These are phyloP conservation scores for Calonectria fujianensis DNA, from an alignment of 2,329 filamentous ascomycete genomes.

Conservation along the genomic window DNA sequence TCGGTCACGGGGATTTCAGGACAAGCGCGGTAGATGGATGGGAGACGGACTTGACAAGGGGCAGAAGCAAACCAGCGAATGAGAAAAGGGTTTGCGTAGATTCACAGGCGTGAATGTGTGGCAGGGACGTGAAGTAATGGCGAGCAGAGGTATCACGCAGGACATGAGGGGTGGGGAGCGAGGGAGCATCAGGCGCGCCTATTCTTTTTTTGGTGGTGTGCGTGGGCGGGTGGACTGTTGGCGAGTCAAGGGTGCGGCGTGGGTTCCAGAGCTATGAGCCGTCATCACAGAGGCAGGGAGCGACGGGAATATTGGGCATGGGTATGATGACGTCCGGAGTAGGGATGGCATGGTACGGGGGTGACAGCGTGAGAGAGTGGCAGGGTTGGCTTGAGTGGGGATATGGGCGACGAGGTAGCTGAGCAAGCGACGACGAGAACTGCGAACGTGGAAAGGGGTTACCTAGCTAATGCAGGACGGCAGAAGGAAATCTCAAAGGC, in stretches of 20 bases:
- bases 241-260: slow-evolving; percentile 23
- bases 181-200: slow-evolving; percentile 35
- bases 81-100: neutral
- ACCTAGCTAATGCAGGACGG: neutral
- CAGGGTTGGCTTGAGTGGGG: neutral
- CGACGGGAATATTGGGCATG: slow-evolving; percentile 31
- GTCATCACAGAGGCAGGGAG: slow-evolving; percentile 25
- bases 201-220: slow-evolving; percentile 32
- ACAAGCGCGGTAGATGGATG: slow-evolving; percentile 32
- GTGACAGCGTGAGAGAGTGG: neutral
- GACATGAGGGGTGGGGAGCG: slow-evolving; percentile 13
- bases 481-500: neutral
- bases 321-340: slow-evolving; percentile 25
- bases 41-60: slow-evolving; percentile 22
- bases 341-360: slow-evolving; percentile 24
- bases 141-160: slow-evolving; percentile 4
- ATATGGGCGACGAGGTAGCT: neutral
- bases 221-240: slow-evolving; percentile 13
- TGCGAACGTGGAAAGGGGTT: neutral
- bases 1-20: slow-evolving; percentile 23
- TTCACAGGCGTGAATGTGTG: slow-evolving; percentile 6
- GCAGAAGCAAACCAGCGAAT: slow-evolving; percentile 13
- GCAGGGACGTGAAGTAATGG: slow-evolving; percentile 9
- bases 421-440: neutral
- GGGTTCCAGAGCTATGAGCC: slow-evolving; percentile 19